phyloP scores from a whole-genome alignment of 2,329 filamentous ascomycete species.

The Fusarium marasasianum region DNA sequence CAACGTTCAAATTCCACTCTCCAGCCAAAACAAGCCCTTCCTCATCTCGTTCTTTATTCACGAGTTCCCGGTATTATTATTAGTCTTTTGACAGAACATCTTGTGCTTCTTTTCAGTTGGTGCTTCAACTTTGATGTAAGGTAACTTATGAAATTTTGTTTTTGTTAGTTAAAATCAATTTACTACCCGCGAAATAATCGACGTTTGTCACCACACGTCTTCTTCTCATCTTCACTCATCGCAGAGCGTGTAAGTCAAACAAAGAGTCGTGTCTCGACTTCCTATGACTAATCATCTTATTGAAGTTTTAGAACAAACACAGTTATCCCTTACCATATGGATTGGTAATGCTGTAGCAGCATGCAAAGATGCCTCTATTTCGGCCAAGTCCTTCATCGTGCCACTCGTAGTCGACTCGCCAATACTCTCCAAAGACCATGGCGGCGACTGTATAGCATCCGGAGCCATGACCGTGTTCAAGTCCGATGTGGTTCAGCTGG shows the following conservation, averaged over 20 bases:
- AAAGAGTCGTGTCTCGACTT: no score
- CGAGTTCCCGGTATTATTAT: background rate
- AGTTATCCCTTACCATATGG: background rate
- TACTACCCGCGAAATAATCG: no score
- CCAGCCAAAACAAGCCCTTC: constrained; percentile 1
- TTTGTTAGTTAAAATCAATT: background rate
- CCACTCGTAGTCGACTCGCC: constrained; percentile 11
- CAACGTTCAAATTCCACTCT: constrained; percentile 1
- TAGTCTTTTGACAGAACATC: no score
- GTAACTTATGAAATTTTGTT: background rate
- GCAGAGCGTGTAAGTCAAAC: constrained; percentile 12
- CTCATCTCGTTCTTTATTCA: background rate
- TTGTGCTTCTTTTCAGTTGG: background rate
- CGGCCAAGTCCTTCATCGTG: constrained; percentile 15
- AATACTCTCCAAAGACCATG: background rate
- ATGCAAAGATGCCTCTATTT: constrained; percentile 38
- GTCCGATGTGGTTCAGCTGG: constrained; percentile 62
- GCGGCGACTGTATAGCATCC: constrained; percentile 35
- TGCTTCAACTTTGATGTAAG: no score
- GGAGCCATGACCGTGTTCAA: constrained; percentile 52
- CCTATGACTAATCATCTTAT: background rate
- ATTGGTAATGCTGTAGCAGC: constrained; percentile 29
- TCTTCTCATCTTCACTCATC: background rate
- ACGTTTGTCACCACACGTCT: background rate
- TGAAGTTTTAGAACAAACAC: background rate